phyloP scores from a whole-genome alignment of 805 yeast species.

The Teunomyces gatunensis region DNA sequence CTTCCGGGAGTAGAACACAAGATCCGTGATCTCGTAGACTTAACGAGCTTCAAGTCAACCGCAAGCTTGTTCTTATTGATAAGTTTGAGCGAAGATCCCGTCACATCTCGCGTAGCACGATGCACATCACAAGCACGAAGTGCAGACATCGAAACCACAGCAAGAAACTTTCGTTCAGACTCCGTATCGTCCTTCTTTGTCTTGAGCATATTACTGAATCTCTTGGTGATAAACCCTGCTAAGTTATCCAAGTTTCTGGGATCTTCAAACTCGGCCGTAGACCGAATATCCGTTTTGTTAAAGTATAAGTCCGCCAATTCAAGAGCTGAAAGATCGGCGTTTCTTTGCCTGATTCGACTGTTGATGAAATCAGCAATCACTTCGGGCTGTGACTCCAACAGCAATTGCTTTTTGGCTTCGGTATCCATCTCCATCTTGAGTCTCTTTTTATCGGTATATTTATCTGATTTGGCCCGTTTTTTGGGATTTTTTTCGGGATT shows the following conservation, averaged over 20 bases:
- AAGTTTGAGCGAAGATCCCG: conserved; percentile 60
- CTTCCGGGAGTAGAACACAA: conserved; percentile 68
- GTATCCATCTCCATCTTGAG: conserved; percentile 65
- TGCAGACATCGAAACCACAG: conserved; percentile 71
- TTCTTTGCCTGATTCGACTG: conserved; percentile 52
- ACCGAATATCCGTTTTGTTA: conserved; percentile 54
- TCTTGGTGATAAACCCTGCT: conserved; percentile 49
- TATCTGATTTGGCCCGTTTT: conserved; percentile 30
- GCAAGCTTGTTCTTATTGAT: conserved; percentile 72
- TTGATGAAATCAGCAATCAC: conserved; percentile 69
- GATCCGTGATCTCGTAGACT: conserved; percentile 46
- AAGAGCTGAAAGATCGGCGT: conserved; percentile 68
- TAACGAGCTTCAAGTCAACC: conserved; percentile 53
- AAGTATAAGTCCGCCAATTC: conserved; percentile 69
- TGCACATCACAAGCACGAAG: conserved; percentile 83
- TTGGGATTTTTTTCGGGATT: conserved; percentile 16
- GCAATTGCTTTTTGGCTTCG: conserved; percentile 52
- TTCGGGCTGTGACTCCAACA: conserved; percentile 51
- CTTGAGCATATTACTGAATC: conserved; percentile 45
- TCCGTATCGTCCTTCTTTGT: conserved; percentile 19
- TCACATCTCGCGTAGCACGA: conserved; percentile 52
- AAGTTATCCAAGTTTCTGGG: conserved; percentile 56
- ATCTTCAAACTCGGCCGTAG: conserved; percentile 57
- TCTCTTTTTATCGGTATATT: conserved; percentile 61
- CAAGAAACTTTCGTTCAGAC: conserved; percentile 42